These are phyloP conservation scores for Penicillium sp. DNA, from an alignment of 2,329 filamentous ascomycete species.

Conservation along the genomic window DNA sequence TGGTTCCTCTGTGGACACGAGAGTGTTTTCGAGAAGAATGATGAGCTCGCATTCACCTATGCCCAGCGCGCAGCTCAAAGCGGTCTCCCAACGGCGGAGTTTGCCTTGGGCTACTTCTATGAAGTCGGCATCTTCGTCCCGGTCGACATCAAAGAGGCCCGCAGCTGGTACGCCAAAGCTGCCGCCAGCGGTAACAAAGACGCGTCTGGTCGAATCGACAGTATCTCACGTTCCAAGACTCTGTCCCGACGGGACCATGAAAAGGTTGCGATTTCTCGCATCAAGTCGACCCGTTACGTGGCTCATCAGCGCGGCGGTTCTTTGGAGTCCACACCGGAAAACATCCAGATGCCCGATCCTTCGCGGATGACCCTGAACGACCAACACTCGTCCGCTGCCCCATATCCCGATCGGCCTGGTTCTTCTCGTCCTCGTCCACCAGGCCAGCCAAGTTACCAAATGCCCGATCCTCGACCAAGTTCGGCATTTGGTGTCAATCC, in stretches of 20 bases:
- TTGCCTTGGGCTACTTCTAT: conserved; percentile 95
- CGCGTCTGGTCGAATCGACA: conserved; percentile 76
- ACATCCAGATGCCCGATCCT: conserved; percentile 50
- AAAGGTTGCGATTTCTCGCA: conserved; percentile 80
- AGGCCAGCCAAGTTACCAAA: conserved; percentile 32
- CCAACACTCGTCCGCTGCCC: conserved; percentile 37
- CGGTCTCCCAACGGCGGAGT: conserved; percentile 86
- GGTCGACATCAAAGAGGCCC: conserved; percentile 78
- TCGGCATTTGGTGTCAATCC: conserved; percentile 51
- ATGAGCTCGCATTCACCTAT: conserved; percentile 87
- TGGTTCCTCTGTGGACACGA: conserved; percentile 98
- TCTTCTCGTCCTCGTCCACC: conserved; percentile 36
- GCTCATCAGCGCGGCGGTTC: conserved; percentile 52
- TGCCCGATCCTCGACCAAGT: conserved; percentile 42
- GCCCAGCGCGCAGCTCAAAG: conserved; percentile 80
- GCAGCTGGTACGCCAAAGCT: conserved; percentile 86
- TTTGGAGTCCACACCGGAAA: conserved; percentile 44
- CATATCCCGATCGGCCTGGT: conserved; percentile 42
- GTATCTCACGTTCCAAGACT: conserved; percentile 76
- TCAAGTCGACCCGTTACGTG: conserved; percentile 72
- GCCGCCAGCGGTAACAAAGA: conserved; percentile 90
- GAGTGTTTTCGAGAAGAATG: conserved; percentile 89
- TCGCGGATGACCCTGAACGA: conserved; percentile 42
- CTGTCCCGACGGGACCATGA: conserved; percentile 91
- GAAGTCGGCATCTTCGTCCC: conserved; percentile 92